phyloP scores from a whole-genome alignment of 2,329 filamentous ascomycete species.

The Fusarium duplospermum region DNA sequence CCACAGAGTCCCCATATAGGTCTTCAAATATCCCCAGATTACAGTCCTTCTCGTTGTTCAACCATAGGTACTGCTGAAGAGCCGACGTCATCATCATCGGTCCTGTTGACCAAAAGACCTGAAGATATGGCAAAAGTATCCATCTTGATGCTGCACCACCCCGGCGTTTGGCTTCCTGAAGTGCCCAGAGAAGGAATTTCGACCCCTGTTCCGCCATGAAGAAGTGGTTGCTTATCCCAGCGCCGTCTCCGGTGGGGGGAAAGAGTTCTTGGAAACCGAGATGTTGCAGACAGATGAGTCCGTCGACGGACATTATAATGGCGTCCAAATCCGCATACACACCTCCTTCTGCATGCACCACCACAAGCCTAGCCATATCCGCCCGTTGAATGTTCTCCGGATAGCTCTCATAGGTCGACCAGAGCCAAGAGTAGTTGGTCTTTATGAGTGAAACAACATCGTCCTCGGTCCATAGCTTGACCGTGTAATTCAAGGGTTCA shows the following conservation, averaged over 20 bases:
- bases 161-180: not conserved
- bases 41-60: not conserved
- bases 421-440: not conserved
- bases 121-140: not conserved
- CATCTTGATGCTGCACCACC: not conserved
- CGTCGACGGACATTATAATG: not conserved
- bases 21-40: not conserved
- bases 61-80: not conserved
- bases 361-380: not conserved
- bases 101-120: conserved; percentile 4
- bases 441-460: not conserved
- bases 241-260: not conserved
- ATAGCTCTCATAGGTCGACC: not conserved
- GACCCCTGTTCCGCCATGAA: conserved; percentile 9
- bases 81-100: conserved; percentile 9
- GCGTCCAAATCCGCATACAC: conserved; percentile 7
- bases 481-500: not conserved
- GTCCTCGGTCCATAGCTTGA: not conserved
- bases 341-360: conserved; percentile 1
- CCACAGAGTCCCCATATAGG: not conserved
- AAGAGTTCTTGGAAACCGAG: not conserved
- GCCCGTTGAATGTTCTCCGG: not conserved
- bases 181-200: not conserved
- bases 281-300: not conserved
- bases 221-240: conserved; percentile 9